Evolutionary conservation across 441 rosid genomes (phyloP).

Genomic region (Pelargonium australe): DNA sequence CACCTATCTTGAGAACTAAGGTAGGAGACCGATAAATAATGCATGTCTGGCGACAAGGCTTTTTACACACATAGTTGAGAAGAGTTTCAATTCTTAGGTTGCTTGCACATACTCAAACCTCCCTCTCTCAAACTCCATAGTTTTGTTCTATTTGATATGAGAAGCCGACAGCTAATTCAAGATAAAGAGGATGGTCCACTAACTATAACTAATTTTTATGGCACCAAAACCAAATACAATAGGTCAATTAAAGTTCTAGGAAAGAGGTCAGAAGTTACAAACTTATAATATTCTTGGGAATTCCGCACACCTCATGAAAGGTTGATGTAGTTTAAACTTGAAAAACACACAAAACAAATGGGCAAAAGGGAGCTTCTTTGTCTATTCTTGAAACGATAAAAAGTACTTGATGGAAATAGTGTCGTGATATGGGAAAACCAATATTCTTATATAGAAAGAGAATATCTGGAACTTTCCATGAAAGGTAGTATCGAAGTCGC

Average conservation of each 20-base stretch:
- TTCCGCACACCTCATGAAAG: neutral
- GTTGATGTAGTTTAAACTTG: neutral
- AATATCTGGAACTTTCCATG: no score
- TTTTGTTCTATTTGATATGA: neutral
- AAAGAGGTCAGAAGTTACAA: neutral
- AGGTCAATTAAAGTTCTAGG: neutral
- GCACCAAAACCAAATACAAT: neutral
- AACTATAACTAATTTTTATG: neutral
- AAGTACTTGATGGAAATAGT: neutral
- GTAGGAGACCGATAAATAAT: neutral
- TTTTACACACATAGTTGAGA: neutral
- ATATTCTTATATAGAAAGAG: no score
- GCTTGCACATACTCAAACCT: neutral
- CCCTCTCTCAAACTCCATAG: neutral
- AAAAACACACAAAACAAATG: neutral
- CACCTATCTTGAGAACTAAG: no score
- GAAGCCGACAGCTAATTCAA: neutral
- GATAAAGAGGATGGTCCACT: neutral
- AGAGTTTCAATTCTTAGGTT: neutral
- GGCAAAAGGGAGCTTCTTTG: neutral
- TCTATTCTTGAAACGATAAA: neutral
- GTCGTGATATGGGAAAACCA: neutral
- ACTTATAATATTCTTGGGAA: neutral
- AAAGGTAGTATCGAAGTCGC: no score
- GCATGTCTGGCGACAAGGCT: neutral